These are phyloP conservation scores for Blastomyces gilchristii DNA, from an alignment of 2,329 filamentous ascomycete genomes.

Conservation along the genomic window DNA sequence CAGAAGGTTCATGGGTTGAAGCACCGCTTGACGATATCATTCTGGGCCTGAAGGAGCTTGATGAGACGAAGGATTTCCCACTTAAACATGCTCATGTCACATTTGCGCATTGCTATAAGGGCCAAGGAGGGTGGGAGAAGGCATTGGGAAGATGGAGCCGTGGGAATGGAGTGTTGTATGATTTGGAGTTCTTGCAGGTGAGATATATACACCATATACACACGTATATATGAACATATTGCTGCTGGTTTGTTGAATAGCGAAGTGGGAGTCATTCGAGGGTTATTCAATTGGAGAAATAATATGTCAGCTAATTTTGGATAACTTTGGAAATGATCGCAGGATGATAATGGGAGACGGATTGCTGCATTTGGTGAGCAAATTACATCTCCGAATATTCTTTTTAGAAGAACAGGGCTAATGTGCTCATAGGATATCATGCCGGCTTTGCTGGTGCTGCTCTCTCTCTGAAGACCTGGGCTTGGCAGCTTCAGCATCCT, in stretches of 20 bases:
- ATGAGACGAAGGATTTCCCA: slow-evolving; percentile 18
- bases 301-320: neutral
- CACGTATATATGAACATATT: neutral
- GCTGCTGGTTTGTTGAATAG: neutral
- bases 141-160: slow-evolving; percentile 18
- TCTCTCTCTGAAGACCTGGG: slow-evolving; percentile 69
- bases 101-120: slow-evolving; percentile 21
- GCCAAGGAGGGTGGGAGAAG: slow-evolving; percentile 19
- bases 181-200: slow-evolving; percentile 20
- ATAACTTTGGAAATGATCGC: neutral
- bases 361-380: slow-evolving; percentile 16
- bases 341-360: slow-evolving; percentile 17
- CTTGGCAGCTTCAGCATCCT: slow-evolving; percentile 66
- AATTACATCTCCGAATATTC: neutral
- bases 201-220: neutral
- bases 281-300: neutral
- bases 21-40: slow-evolving; percentile 23
- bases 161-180: slow-evolving; percentile 18
- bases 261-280: neutral
- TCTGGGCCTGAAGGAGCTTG: slow-evolving; percentile 20
- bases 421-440: slow-evolving; percentile 44
- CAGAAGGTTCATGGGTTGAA: slow-evolving; percentile 32
- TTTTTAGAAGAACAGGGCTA: neutral
- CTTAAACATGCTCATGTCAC: slow-evolving; percentile 18
- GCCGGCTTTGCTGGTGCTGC: slow-evolving; percentile 65